phyloP scores from a whole-genome alignment of 1,284 basidiomycete species.

The Puccinia novopanici region DNA sequence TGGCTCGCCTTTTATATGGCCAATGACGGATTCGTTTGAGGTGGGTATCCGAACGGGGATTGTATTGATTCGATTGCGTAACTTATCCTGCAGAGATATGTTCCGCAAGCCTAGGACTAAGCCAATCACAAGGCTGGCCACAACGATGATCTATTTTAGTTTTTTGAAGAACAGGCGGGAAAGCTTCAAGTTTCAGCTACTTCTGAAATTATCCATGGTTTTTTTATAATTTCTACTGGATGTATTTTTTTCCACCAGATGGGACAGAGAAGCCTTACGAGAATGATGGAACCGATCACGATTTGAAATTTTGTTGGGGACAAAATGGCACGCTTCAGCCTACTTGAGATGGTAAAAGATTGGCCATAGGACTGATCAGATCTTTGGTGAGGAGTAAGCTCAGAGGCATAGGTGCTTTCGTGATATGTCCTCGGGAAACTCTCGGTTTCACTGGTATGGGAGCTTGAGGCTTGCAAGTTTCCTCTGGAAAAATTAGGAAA shows the following conservation, averaged over 20 bases:
- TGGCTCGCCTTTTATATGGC: slow-evolving; percentile 40
- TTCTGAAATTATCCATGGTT: neutral
- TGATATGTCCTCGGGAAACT: slow-evolving; percentile 28
- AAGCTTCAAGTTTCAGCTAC: neutral
- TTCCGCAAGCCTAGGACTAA: slow-evolving; percentile 43
- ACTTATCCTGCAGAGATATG: slow-evolving; percentile 26
- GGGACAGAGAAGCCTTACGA: neutral
- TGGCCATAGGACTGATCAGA: slow-evolving; percentile 49
- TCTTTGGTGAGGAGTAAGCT: slow-evolving; percentile 8
- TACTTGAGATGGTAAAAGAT: slow-evolving; percentile 50
- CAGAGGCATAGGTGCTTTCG: slow-evolving; percentile 4
- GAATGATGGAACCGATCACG: slow-evolving; percentile 18
- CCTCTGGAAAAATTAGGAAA: slow-evolving; percentile 5
- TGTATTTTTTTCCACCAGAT: neutral
- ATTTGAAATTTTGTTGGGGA: slow-evolving; percentile 30
- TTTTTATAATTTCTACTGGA: neutral
- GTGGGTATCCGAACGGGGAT: slow-evolving; percentile 37
- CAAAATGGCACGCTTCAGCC: slow-evolving; percentile 36
- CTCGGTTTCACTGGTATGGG: slow-evolving; percentile 30
- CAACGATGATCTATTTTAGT: slow-evolving; percentile 32
- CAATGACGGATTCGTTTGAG: slow-evolving; percentile 27
- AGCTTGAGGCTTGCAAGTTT: neutral
- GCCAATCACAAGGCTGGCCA: slow-evolving; percentile 29
- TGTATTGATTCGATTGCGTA: slow-evolving; percentile 42
- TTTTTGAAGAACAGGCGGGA: too few relatives aligned